A percentile compares a stretch with the other conserved stretches of the same genome.
Conservation (phyloP, 2,329 filamentous ascomycete genomes). For the Helminthosporium solani region DNA sequence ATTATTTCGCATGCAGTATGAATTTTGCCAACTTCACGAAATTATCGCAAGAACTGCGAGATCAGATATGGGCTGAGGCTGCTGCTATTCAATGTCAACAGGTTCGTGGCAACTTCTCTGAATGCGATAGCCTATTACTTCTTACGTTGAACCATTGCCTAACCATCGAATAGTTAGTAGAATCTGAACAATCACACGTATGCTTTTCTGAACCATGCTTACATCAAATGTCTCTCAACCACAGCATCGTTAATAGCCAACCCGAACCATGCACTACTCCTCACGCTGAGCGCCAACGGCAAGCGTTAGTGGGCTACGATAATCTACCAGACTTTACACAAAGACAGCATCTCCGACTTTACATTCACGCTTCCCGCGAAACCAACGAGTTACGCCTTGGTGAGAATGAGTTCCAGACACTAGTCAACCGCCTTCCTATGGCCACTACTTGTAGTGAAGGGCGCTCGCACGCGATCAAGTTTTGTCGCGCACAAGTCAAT, state of each 20-base stretch:
- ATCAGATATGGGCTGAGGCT: constrained; percentile 11
- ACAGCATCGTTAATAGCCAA: constrained; percentile 8
- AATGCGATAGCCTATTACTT: neutral
- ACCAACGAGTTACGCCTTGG: constrained; percentile 6
- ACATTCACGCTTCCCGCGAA: constrained; percentile 3
- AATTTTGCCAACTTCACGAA: constrained; percentile 4
- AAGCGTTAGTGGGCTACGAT: constrained; percentile 10
- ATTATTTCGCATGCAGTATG: constrained; percentile 3
- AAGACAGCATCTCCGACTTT: constrained; percentile 7
- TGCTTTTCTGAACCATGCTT: neutral
- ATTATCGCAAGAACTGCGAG: constrained; percentile 5
- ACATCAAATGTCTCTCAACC: constrained; percentile 6
- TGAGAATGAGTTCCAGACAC: constrained; percentile 9
- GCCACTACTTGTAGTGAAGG: constrained; percentile 8
- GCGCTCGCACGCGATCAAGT: constrained; percentile 6
- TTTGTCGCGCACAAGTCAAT: constrained; percentile 3
- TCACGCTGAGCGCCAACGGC: constrained; percentile 8
- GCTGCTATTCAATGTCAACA: constrained; percentile 10
- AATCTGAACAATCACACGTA: neutral
- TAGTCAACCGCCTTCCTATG: constrained; percentile 11
- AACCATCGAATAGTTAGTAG: constrained; percentile 3
- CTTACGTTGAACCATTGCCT: neutral
- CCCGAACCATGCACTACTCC: constrained; percentile 2
- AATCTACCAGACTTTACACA: constrained; percentile 4
- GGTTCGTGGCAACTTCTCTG: constrained; percentile 4